Conservation (phyloP, 2,329 filamentous ascomycete species). For the Cladosporium colombiae region DNA sequence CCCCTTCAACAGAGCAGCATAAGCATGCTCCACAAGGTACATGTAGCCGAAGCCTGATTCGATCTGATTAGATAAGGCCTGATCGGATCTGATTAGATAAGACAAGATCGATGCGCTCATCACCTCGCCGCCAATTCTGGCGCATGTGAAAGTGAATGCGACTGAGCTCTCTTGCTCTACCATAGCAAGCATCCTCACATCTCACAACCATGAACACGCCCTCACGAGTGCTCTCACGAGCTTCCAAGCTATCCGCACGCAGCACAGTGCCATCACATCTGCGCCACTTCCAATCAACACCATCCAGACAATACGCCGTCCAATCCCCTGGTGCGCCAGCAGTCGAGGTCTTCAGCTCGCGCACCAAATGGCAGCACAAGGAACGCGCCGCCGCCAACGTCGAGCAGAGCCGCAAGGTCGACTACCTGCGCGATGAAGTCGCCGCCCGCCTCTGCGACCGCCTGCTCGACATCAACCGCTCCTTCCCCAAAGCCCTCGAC, state of each 20-base stretch:
- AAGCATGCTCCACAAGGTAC: background rate
- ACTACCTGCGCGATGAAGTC: slow-evolving; percentile 93
- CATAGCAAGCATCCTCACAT: background rate
- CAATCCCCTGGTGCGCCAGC: slow-evolving; percentile 74
- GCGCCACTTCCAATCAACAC: background rate
- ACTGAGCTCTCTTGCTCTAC: background rate
- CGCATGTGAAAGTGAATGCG: background rate
- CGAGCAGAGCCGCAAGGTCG: slow-evolving; percentile 73
- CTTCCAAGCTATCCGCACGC: background rate
- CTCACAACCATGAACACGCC: background rate
- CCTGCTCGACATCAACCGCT: slow-evolving; percentile 87
- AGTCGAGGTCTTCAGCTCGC: slow-evolving; percentile 88
- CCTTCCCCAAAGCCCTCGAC: slow-evolving; percentile 82
- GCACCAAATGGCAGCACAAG: slow-evolving; percentile 86
- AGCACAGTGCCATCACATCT: background rate
- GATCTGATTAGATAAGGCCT: background rate
- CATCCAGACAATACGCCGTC: slow-evolving; percentile 64
- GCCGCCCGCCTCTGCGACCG: slow-evolving; percentile 81
- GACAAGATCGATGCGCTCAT: background rate
- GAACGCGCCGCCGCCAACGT: slow-evolving; percentile 75
- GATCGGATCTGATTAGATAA: background rate
- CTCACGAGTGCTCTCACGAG: background rate
- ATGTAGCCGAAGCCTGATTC: background rate
- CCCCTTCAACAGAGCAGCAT: background rate
- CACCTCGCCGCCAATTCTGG: background rate